Evolutionary conservation across 768 basidiomycete species (phyloP).

Genomic region (Leccinum longicurvipes): DNA sequence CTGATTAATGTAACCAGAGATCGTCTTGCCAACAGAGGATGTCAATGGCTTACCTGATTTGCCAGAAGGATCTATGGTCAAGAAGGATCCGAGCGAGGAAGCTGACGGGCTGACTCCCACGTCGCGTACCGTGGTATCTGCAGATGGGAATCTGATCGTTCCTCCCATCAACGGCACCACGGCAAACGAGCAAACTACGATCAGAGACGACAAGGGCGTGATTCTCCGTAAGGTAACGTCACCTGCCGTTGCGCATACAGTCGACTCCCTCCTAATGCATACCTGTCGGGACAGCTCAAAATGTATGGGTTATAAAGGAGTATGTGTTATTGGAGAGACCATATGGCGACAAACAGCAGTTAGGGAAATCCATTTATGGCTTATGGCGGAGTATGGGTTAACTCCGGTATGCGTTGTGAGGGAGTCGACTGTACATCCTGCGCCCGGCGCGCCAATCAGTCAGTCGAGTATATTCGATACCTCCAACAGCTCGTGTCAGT

Average conservation of each 20-base stretch:
- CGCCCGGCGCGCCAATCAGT: conserved; percentile 26
- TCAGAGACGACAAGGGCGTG: conserved; percentile 95
- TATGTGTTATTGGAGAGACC: too few relatives aligned
- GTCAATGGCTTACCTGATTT: conserved; percentile 28
- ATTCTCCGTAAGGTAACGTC: conserved; percentile 69
- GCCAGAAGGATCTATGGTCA: conserved; percentile 24
- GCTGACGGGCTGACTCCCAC: conserved; percentile 20
- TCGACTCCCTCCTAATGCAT: too few relatives aligned
- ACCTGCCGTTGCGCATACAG: background rate
- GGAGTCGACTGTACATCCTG: too few relatives aligned
- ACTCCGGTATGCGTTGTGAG: too few relatives aligned
- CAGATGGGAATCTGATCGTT: conserved; percentile 5
- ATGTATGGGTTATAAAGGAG: too few relatives aligned
- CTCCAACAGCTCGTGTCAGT: conserved; percentile 82
- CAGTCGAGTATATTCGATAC: conserved; percentile 60
- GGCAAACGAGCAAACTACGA: conserved; percentile 38
- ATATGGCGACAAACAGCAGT: too few relatives aligned
- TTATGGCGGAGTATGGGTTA: too few relatives aligned
- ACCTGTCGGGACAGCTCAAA: too few relatives aligned
- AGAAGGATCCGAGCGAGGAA: conserved; percentile 31
- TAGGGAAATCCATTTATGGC: too few relatives aligned
- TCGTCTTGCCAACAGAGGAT: conserved; percentile 23
- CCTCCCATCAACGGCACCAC: conserved; percentile 10
- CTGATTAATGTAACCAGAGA: conserved; percentile 12
- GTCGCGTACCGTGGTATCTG: conserved; percentile 18